Evolutionary conservation across 768 basidiomycete genomes (phyloP), one percentile per base, ranked within the genome.

Genomic region (Pleurotus giganteus): DNA sequence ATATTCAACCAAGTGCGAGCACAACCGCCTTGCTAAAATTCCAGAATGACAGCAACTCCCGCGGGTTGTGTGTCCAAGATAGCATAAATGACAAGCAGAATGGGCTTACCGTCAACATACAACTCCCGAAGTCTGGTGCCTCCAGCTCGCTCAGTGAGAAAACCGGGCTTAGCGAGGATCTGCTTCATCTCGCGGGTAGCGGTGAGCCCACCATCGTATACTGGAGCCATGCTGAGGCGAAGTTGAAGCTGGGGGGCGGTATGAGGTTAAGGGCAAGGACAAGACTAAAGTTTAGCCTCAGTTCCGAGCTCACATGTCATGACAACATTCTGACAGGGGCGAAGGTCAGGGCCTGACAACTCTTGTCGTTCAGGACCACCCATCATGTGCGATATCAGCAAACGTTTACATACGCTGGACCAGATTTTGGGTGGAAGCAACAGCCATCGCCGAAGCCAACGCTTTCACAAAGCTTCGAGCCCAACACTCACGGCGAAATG

Each of bases 161-260:
- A 69, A 9, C 70, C 71, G 0, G 69, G 67, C 24, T 63, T 53
- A 2, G 61, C 54, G 6, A 74, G 56, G 21, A 72, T 63, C 1
- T 57, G 49, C 12, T 29, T 46, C 69, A 73, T 69, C 34, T 68
- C 60, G 7, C 53, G 46, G 3, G 68, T 63, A 0, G 72, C 66
- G 1, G 45, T 36, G 31, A 72, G 66, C 1, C 71, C 71, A 0
- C 63, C 66, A 66, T 41, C 2, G 39, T 41, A n/a, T 17, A 7
- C 19, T 19, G 12, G 39, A 19, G 39, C 15, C 39, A 41, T 41
- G 12, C 12, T 41, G n/a, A n/a, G n/a, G n/a, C n/a, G n/a, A n/a
- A n/a, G n/a, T n/a, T n/a, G n/a, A n/a, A n/a, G n/a, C n/a, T n/a
- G n/a, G n/a, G n/a, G n/a, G n/a, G n/a, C n/a, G n/a, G n/a, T n/a